Conservation (phyloP, 2,329 filamentous ascomycete genomes). For the Alternaria metachromatica region DNA sequence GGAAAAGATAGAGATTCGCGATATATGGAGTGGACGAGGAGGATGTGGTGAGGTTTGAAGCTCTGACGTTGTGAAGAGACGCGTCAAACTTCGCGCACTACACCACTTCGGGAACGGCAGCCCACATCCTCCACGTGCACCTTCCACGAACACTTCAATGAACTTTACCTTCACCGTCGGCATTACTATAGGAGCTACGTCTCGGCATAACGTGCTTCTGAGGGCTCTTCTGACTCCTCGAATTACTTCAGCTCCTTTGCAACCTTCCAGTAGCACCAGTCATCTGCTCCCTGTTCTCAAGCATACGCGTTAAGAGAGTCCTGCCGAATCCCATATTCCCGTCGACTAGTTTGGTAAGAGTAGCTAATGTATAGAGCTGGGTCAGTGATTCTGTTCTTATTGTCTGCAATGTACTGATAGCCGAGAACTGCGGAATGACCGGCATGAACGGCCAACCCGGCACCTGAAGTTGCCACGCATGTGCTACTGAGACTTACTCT, state of each 20-base stretch:
- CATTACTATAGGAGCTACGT: not conserved
- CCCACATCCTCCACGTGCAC: not conserved
- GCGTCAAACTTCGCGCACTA: not conserved
- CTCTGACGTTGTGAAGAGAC: not conserved
- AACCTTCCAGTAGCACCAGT: not conserved
- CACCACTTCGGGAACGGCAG: not conserved
- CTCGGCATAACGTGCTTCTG: not conserved
- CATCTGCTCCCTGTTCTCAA: not conserved
- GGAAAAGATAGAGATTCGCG: too few relatives aligned
- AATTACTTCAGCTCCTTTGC: not conserved
- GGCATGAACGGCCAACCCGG: not conserved
- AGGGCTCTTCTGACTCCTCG: not conserved
- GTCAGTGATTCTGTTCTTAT: not conserved
- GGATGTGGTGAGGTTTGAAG: not conserved
- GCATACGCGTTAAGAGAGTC: not conserved
- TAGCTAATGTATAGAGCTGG: not conserved
- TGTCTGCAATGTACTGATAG: not conserved
- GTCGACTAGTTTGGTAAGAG: not conserved
- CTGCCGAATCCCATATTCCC: not conserved
- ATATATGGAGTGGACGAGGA: too few relatives aligned
- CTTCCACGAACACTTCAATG: not conserved
- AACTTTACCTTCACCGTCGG: not conserved
- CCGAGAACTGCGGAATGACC: not conserved
- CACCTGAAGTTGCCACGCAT: not conserved
- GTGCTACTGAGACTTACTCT: not conserved